phyloP scores from a whole-genome alignment of 768 basidiomycete species.

The Agaricus sinodeliciosus region DNA sequence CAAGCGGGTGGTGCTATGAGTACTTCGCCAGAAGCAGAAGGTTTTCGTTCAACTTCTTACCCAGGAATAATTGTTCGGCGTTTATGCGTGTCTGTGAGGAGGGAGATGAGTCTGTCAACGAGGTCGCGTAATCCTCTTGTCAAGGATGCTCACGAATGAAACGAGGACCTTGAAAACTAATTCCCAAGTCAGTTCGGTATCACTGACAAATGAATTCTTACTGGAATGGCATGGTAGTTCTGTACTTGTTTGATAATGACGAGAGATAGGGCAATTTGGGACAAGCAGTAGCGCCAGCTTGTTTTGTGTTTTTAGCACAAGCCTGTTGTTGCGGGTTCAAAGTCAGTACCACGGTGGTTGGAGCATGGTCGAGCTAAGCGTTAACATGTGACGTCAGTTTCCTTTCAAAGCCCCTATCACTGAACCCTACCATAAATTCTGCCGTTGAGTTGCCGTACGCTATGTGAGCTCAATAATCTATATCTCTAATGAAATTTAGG shows the following conservation, averaged over 20 bases:
- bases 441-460: too few relatives aligned
- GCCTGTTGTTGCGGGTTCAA: too few relatives aligned
- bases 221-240: constrained; percentile 14
- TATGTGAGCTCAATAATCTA: too few relatives aligned
- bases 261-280: too few relatives aligned
- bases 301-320: too few relatives aligned
- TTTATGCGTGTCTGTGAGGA: constrained; percentile 20
- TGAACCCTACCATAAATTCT: too few relatives aligned
- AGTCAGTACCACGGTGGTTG: too few relatives aligned
- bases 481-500: too few relatives aligned
- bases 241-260: neutral
- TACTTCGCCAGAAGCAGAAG: neutral
- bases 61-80: constrained; percentile 27
- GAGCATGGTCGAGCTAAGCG: too few relatives aligned
- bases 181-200: constrained; percentile 8
- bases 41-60: constrained; percentile 11
- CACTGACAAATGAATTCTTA: neutral
- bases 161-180: constrained; percentile 21
- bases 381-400: too few relatives aligned
- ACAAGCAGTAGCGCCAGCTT: too few relatives aligned
- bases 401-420: too few relatives aligned
- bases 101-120: neutral
- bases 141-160: constrained; percentile 16
- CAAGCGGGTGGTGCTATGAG: neutral
- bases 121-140: neutral